Evolutionary conservation across 129 eudicot species (phyloP), one percentile per base, ranked within the genome.

Genomic region (Flaveria bidentis): DNA sequence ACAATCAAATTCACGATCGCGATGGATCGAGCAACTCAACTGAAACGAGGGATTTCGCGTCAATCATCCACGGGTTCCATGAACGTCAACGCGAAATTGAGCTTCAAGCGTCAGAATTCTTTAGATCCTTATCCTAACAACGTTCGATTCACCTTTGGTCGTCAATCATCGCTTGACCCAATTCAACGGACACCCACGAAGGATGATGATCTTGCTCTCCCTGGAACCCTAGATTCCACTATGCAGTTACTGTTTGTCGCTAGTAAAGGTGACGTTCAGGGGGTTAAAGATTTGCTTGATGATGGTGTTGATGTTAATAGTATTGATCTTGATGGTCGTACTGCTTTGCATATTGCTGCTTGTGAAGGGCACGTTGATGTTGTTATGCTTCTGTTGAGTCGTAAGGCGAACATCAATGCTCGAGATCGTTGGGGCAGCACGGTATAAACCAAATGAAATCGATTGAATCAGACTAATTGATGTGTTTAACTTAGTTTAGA

Each of bases 341-440:
- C 99, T 11, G 99, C 97, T 42, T 75, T 94, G 86, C 99, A 94
- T 76, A 85, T 94, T 33, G 97, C 99, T 5, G 92, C 99, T 0
- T 91, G 99, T 68, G 99, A 94, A 73, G 99, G 99, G 1, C 93
- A 91, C 68, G 88, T 78, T 3, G 93, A 89, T 26, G 99, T 94
- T 76, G 94, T 81, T 20, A 75, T 77, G 89, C 81, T 94, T 26
- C 72, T 94, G 78, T 67, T 94, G 84, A 86, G 88, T 26, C 84
- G 93, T 7, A 87, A 69, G 83, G 97, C 96, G 0, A 91, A 94
- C 71, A 91, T 94, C 25, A 89, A 94, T 76, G 99, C 99, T 0
- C 89, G 96, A 13, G 99, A 94, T 87, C 97, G 99, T 2, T 94
- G 99, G 99, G 99, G 99, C 18, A 94, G 99, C 69, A 94, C 99